Conservation (phyloP, 2,329 filamentous ascomycete species). For the Pezicula neosporulosa region DNA sequence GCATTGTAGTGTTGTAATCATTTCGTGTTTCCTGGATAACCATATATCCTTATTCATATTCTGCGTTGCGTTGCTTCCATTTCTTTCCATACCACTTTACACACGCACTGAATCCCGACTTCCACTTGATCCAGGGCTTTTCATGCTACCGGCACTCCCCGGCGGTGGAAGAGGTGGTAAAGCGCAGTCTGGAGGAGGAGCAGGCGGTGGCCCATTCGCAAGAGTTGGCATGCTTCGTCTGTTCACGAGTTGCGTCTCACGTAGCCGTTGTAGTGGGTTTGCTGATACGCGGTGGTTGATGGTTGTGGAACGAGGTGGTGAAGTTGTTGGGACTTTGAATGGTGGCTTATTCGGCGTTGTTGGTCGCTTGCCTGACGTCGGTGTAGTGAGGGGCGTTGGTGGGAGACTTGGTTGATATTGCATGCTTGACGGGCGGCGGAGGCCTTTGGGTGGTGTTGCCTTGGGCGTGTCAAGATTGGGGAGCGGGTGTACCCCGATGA, state of each 20-base stretch:
- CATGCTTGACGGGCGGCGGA: conserved; percentile 9
- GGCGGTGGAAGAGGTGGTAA: conserved; percentile 26
- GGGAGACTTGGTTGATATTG: conserved; percentile 8
- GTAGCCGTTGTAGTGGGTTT: neutral
- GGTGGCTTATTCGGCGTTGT: conserved; percentile 35
- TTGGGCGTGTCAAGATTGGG: conserved; percentile 10
- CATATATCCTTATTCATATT: too few species aligned
- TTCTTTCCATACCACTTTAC: too few species aligned
- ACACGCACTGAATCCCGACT: neutral
- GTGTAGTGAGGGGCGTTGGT: conserved; percentile 11
- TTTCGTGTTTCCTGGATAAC: too few species aligned
- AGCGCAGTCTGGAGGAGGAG: conserved; percentile 27
- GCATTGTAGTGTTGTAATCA: too few species aligned
- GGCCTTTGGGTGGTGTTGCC: too few species aligned
- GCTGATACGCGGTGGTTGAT: neutral
- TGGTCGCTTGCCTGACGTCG: conserved; percentile 25
- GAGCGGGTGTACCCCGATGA: neutral
- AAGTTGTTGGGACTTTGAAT: neutral
- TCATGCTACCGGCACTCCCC: conserved; percentile 5
- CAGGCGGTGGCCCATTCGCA: conserved; percentile 25
- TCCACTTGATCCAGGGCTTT: neutral
- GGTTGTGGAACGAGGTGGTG: neutral
- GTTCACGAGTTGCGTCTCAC: conserved; percentile 7
- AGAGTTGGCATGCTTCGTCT: conserved; percentile 23
- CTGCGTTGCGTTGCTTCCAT: too few species aligned